Percentiles rank a stretch among this genome's conserved stretches.
These are phyloP conservation scores for Sarocladiaceae sp. DNA, from an alignment of 2,329 filamentous ascomycete genomes.

Conservation along the genomic window DNA sequence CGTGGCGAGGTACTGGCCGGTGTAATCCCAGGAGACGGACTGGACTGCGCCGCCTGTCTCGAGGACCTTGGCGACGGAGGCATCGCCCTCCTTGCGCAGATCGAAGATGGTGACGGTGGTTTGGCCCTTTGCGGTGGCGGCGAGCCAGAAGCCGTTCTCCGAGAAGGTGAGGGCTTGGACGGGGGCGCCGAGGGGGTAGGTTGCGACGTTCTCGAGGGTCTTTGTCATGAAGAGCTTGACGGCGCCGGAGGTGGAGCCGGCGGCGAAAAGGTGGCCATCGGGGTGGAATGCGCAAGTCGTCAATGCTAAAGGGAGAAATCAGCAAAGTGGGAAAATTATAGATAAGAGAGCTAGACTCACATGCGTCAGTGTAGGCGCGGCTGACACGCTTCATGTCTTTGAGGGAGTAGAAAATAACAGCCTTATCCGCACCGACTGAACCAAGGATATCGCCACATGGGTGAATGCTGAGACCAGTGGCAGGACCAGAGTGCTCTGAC, in stretches of 20 bases:
- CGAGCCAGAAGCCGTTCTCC: conserved; percentile 95
- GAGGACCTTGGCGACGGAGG: conserved; percentile 73
- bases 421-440: conserved; percentile 87
- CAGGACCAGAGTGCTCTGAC: conserved; percentile 75
- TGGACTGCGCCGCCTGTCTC: conserved; percentile 76
- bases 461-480: conserved; percentile 72
- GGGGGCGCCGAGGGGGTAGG: conserved; percentile 62
- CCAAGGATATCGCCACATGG: conserved; percentile 77
- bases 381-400: conserved; percentile 59
- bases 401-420: conserved; percentile 84
- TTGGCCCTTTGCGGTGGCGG: conserved; percentile 71
- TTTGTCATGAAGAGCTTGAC: conserved; percentile 88
- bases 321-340: conserved; percentile 7
- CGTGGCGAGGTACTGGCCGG: conserved; percentile 83
- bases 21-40: conserved; percentile 85
- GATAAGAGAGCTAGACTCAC: conserved; percentile 45
- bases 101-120: conserved; percentile 83
- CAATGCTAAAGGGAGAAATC: conserved; percentile 47
- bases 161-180: conserved; percentile 79
- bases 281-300: conserved; percentile 84
- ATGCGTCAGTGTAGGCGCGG: conserved; percentile 72
- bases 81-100: conserved; percentile 82
- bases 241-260: conserved; percentile 70
- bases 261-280: conserved; percentile 89
- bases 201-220: conserved; percentile 68